phyloP scores from a whole-genome alignment of 2,329 filamentous ascomycete species.

The Sclerotinia minor region DNA sequence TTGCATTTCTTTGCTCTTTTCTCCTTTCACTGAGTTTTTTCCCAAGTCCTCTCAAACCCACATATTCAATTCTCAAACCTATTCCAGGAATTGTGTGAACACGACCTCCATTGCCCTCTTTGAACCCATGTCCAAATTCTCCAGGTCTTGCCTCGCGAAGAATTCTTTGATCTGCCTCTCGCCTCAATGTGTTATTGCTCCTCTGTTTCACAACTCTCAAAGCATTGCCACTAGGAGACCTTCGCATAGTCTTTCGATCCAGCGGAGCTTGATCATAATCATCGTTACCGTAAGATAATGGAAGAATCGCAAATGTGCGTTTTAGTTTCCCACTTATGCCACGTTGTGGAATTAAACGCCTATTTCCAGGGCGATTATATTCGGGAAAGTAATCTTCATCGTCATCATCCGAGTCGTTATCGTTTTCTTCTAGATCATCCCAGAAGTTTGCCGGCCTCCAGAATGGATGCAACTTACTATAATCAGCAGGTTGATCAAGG shows the following conservation, averaged over 20 bases:
- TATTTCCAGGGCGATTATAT: conserved; percentile 44
- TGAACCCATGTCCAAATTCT: conserved; percentile 38
- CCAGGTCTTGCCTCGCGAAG: conserved; percentile 28
- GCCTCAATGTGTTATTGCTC: conserved; percentile 44
- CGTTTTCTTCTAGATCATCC: conserved; percentile 45
- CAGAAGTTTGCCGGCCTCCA: conserved; percentile 58
- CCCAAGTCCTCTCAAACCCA: conserved; percentile 53
- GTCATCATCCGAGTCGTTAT: conserved; percentile 39
- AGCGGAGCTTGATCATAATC: conserved; percentile 42
- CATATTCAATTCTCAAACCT: conserved; percentile 52
- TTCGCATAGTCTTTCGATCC: conserved; percentile 58
- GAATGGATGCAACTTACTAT: conserved; percentile 58
- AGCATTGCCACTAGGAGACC: conserved; percentile 57
- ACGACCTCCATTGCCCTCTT: conserved; percentile 38
- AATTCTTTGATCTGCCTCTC: conserved; percentile 28
- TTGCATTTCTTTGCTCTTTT: conserved; percentile 58
- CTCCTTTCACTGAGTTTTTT: conserved; percentile 58
- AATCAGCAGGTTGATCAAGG: conserved; percentile 52
- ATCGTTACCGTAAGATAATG: conserved; percentile 48
- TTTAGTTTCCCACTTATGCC: conserved; percentile 50
- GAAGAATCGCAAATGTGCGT: conserved; percentile 61
- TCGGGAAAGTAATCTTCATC: conserved; percentile 46
- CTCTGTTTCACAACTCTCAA: conserved; percentile 57
- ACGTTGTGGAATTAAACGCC: conserved; percentile 48
- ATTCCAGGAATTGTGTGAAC: conserved; percentile 38